Percentiles rank a stretch among this genome's conserved stretches.
These are phyloP conservation scores for Auxenochlorella pyrenoidosa DNA, from an alignment of 139 green algal species.

Conservation along the genomic window DNA sequence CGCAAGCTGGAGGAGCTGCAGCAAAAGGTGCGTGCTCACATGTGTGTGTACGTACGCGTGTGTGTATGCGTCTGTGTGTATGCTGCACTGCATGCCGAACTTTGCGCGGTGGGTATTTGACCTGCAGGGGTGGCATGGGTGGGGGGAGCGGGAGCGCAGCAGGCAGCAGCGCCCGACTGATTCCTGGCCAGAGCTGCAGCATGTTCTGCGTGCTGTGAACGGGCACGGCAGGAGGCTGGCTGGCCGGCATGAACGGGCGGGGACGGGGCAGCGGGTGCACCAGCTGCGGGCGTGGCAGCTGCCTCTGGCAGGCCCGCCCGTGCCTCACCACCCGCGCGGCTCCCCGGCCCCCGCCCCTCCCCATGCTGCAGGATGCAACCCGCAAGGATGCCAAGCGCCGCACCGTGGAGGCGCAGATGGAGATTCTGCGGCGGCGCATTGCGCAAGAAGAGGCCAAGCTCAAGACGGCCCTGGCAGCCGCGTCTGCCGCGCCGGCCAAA, in stretches of 20 bases:
- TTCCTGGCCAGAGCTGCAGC: too few species aligned
- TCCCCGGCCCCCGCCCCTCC: too few species aligned
- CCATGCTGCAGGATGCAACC: background rate
- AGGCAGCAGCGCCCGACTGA: too few species aligned
- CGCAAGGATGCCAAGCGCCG: constrained; percentile 22
- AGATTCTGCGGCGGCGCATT: constrained; percentile 25
- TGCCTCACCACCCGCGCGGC: background rate
- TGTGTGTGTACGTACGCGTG: too few species aligned
- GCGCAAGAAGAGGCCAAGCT: constrained; percentile 27
- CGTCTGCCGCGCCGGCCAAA: background rate
- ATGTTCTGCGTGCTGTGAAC: background rate
- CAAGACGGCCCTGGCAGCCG: background rate
- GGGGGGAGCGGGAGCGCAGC: too few species aligned
- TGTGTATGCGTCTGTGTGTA: too few species aligned
- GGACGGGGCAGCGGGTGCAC: background rate
- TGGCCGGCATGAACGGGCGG: too few species aligned
- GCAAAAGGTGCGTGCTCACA: background rate
- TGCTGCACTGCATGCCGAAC: too few species aligned
- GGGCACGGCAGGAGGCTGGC: background rate
- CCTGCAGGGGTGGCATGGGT: too few species aligned
- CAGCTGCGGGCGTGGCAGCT: background rate
- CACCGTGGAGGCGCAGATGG: constrained; percentile 20
- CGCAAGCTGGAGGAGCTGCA: constrained; percentile 29
- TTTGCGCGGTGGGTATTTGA: too few species aligned
- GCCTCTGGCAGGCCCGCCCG: background rate